Evolutionary conservation across 305 asterid genomes (phyloP).

Genomic region (Ajuga reptans): DNA sequence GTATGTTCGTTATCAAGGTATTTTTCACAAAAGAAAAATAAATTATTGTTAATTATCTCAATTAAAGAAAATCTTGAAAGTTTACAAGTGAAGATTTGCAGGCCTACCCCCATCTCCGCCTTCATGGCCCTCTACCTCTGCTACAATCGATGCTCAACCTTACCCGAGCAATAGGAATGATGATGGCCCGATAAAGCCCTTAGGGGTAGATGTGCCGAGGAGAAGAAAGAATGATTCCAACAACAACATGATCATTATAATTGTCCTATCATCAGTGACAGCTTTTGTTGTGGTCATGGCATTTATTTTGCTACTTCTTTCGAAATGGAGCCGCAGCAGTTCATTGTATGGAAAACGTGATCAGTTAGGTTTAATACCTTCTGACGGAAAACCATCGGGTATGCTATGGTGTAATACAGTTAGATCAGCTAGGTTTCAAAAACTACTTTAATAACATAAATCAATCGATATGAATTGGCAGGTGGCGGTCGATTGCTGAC

Average conservation of each 20-base stretch:
- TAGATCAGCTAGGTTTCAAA: neutral
- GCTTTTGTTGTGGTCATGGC: constrained; percentile 59
- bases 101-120: constrained; percentile 98
- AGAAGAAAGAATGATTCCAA: constrained; percentile 37
- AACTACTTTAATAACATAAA: neutral
- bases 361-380: constrained; percentile 27
- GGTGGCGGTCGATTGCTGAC: constrained; percentile 42
- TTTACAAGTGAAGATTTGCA: constrained; percentile 28
- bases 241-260: constrained; percentile 41
- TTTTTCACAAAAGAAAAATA: neutral
- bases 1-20: constrained; percentile 86
- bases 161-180: constrained; percentile 33
- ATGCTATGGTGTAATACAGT: neutral
- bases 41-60: neutral
- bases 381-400: constrained; percentile 58
- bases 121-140: constrained; percentile 37
- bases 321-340: constrained; percentile 33
- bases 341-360: constrained; percentile 24
- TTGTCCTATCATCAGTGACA: constrained; percentile 56
- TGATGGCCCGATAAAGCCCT: constrained; percentile 57
- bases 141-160: constrained; percentile 42
- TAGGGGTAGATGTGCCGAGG: constrained; percentile 67
- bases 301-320: constrained; percentile 44
- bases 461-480: constrained; percentile 26
- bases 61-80: neutral